phyloP scores from a whole-genome alignment of 495 filamentous ascomycete genomes.

The Neurospora sp. region DNA sequence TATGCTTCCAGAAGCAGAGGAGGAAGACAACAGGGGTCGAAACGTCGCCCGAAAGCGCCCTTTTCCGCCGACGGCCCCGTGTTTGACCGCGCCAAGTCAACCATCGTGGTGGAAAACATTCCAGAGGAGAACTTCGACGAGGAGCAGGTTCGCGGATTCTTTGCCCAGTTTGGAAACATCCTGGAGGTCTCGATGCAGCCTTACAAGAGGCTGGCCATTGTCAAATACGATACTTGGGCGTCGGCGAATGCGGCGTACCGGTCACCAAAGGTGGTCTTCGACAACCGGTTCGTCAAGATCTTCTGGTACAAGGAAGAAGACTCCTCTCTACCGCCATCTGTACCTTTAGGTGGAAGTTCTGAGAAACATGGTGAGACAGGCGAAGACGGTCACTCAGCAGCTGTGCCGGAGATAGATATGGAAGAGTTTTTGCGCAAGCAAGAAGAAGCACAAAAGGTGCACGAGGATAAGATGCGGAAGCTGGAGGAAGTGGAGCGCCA shows the following conservation, averaged over 20 bases:
- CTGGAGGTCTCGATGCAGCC: conserved; percentile 62
- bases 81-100: conserved; percentile 61
- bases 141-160: conserved; percentile 64
- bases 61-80: conserved; percentile 71
- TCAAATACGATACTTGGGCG: conserved; percentile 66
- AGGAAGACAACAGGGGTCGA: conserved; percentile 16
- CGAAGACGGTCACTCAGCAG: conserved; percentile 15
- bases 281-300: conserved; percentile 96
- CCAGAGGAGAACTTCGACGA: conserved; percentile 80
- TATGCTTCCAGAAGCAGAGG: conserved; percentile 5
- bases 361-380: conserved; percentile 7
- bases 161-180: conserved; percentile 75
- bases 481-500: conserved; percentile 64
- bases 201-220: conserved; percentile 66
- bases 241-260: conserved; percentile 74
- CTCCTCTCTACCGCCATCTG: conserved; percentile 9
- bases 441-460: conserved; percentile 63
- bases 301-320: conserved; percentile 76
- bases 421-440: conserved; percentile 71
- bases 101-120: conserved; percentile 87
- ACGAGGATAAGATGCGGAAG: conserved; percentile 69
- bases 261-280: conserved; percentile 90
- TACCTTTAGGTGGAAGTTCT: conserved; percentile 8
- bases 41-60: conserved; percentile 35
- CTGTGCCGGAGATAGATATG: conserved; percentile 55